Percentiles rank a stretch among this genome's conserved stretches.
Conservation (phyloP, 306 rosid species). For the Clitoria ternatea region DNA sequence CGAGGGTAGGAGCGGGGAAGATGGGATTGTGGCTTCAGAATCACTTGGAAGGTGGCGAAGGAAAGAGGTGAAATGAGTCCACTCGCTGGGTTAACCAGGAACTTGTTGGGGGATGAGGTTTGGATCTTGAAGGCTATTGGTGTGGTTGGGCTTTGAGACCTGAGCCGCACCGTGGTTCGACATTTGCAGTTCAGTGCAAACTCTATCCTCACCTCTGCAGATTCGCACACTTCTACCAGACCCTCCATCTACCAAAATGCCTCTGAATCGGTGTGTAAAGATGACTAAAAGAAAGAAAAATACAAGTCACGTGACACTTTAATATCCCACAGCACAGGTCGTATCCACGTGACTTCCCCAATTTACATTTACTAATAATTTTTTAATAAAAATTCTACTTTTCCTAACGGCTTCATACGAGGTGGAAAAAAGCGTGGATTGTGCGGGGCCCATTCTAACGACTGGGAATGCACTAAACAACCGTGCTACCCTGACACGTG, state of each 20-base stretch:
- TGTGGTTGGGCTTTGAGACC: constrained; percentile 37
- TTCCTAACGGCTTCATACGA: background rate
- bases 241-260: constrained; percentile 29
- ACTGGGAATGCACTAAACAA: background rate
- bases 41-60: constrained; percentile 57
- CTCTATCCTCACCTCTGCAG: constrained; percentile 54
- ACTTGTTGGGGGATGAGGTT: constrained; percentile 70
- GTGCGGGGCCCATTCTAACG: constrained; percentile 16
- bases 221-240: constrained; percentile 55
- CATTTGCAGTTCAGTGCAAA: constrained; percentile 56
- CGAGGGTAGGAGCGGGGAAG: constrained; percentile 63
- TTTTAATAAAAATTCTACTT: no score
- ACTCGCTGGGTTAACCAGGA: constrained; percentile 70
- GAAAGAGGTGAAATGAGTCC: constrained; percentile 59
- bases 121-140: constrained; percentile 71
- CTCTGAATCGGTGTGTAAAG: background rate
- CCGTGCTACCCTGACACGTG: background rate
- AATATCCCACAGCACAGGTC: background rate
- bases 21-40: constrained; percentile 70
- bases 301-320: constrained; percentile 10
- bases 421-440: background rate
- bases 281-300: background rate
- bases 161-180: constrained; percentile 56
- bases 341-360: no score
- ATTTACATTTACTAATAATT: no score